Conservation (phyloP, 129 eudicot species). For the Pulicaria dysenterica region DNA sequence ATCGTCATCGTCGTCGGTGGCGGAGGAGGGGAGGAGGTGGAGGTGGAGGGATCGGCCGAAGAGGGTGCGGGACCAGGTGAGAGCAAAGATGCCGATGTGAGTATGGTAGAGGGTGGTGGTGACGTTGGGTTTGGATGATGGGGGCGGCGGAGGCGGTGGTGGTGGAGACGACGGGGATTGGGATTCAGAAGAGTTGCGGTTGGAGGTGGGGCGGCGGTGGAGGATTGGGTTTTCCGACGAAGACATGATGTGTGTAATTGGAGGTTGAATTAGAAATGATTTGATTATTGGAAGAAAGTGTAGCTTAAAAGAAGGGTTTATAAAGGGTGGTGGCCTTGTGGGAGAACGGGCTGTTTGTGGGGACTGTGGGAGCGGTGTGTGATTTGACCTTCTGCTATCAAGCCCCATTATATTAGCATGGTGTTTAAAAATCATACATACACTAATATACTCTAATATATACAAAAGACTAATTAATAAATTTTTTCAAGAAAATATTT, state of each 20-base stretch:
- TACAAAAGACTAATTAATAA: no score
- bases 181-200: constrained; percentile 17
- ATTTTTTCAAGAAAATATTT: no score
- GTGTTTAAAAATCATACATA: no score
- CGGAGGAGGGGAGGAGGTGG: constrained; percentile 48
- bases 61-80: constrained; percentile 67
- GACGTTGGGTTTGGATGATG: constrained; percentile 50
- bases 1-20: constrained; percentile 23
- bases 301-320: constrained; percentile 35
- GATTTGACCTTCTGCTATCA: constrained; percentile 25
- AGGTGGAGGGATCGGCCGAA: constrained; percentile 60
- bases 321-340: constrained; percentile 21
- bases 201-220: constrained; percentile 37
- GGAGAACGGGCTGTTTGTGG: constrained; percentile 13
- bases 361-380: constrained; percentile 17
- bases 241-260: constrained; percentile 24
- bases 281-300: constrained; percentile 26
- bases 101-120: constrained; percentile 76
- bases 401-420: no score
- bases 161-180: constrained; percentile 24
- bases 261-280: background rate
- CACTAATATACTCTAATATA: no score
- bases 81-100: constrained; percentile 59
- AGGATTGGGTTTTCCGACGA: constrained; percentile 26
- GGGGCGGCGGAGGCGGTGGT: constrained; percentile 38